Conservation (phyloP, 495 filamentous ascomycete species). For the Aspergillus wentii region DNA sequence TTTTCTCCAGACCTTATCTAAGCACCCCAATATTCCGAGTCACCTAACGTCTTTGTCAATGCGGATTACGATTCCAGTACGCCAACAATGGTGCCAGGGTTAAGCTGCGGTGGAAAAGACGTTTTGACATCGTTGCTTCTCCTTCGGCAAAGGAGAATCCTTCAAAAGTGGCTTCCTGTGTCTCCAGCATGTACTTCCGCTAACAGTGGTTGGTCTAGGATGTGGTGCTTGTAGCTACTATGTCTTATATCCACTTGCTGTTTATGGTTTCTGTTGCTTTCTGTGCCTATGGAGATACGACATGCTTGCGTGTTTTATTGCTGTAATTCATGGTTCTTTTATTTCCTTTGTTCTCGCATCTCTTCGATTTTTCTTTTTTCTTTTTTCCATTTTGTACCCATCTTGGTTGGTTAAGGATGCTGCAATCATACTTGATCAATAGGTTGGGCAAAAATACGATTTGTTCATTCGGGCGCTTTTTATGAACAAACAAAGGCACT, state of each 20-base stretch:
- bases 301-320: constrained; percentile 38
- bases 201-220: constrained; percentile 17
- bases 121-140: constrained; percentile 24
- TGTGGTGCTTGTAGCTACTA: constrained; percentile 6
- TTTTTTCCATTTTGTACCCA: constrained; percentile 31
- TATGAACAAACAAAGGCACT: constrained; percentile 10
- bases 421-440: constrained; percentile 36
- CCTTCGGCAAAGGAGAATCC: constrained; percentile 24
- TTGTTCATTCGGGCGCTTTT: constrained; percentile 31
- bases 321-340: constrained; percentile 38
- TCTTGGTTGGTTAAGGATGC: constrained; percentile 41
- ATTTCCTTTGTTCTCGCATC: constrained; percentile 7
- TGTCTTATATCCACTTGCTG: constrained; percentile 8
- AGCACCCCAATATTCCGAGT: constrained; percentile 24
- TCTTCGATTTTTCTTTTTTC: constrained; percentile 16
- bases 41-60: constrained; percentile 32
- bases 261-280: constrained; percentile 39
- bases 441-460: constrained; percentile 40
- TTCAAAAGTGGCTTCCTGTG: constrained; percentile 47
- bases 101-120: constrained; percentile 31
- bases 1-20: constrained; percentile 47
- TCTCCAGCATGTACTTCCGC: constrained; percentile 33
- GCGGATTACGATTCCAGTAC: constrained; percentile 41
- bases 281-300: constrained; percentile 39
- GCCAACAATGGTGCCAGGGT: constrained; percentile 23